Evolutionary conservation across 2,329 filamentous ascomycete species (phyloP), one percentile per base, ranked within the genome.

Genomic region (Fusarium falciforme): DNA sequence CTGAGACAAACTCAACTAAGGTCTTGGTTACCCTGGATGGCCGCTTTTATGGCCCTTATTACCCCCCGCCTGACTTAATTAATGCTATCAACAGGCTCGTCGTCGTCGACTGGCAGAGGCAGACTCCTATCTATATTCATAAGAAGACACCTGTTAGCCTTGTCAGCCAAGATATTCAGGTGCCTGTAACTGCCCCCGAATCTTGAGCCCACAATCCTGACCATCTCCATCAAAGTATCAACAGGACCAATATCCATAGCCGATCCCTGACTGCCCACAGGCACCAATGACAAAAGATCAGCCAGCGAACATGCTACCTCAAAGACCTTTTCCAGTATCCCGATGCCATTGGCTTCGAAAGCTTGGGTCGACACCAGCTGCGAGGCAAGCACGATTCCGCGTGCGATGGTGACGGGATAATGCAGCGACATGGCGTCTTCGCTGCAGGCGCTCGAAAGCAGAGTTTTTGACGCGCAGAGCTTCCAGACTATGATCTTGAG

Each of bases 241-340:
- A 57, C 31, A 17, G 52, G 52, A 35, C 52, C 52, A 36, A 57
- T 20, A 25, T 57, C 29, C 52, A 57, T 57, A 3, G 31, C 2
- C 5, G 52, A 57, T 6, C 22, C 29, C n/a, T 33, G 52, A 25
- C n/a, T 11, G 6, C 14, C 20, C 8, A 36, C 31, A 10, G 52
- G 52, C 12, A 57, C 52, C 20, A 76, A 12, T 0, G 61, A 40
- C 0, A 76, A 17, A 0, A 76, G 25, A 65, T 82, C 80, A 1
- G 80, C 79, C 1, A 82, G 31, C 1, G 79, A 81, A 36, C 80
- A 82, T 1, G 79, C 80, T 0, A 81, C 74, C n/a, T 82, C 81
- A 31, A 82, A 82, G 0, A 82, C 72, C 63, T 82, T 82, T 35
- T 82, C 81, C 0, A 81, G n/a, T 1, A 82, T 81, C 0, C 80